Conservation (phyloP, 805 yeast species). For the Trichomonascus vanleenenianus region DNA sequence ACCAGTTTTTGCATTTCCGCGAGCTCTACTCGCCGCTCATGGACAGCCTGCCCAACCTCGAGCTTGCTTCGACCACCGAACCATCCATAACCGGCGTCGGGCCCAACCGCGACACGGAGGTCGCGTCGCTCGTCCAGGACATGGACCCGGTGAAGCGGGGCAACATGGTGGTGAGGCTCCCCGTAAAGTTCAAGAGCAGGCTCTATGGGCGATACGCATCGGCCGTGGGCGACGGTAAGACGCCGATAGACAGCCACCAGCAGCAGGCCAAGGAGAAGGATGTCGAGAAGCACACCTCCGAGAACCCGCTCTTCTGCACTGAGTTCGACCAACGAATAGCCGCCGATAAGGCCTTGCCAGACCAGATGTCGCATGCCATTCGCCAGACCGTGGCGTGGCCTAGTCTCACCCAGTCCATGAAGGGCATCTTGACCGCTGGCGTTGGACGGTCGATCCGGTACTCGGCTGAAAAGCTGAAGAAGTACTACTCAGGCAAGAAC, state of each 20-base stretch:
- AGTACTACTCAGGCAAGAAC: slow-evolving; percentile 18
- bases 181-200: slow-evolving; percentile 39
- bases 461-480: slow-evolving; percentile 60
- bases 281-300: not conserved
- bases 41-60: slow-evolving; percentile 33
- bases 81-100: no score
- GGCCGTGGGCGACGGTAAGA: not conserved
- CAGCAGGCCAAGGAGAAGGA: slow-evolving; percentile 4
- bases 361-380: slow-evolving; percentile 35
- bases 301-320: slow-evolving; percentile 17
- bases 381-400: slow-evolving; percentile 54
- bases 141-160: slow-evolving; percentile 34
- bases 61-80: slow-evolving; percentile 11
- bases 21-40: slow-evolving; percentile 65
- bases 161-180: slow-evolving; percentile 40
- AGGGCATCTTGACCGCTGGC: slow-evolving; percentile 89
- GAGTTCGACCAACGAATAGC: slow-evolving; percentile 39
- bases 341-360: slow-evolving; percentile 32
- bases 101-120: no score
- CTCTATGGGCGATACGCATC: slow-evolving; percentile 27
- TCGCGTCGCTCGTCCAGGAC: slow-evolving; percentile 28
- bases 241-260: slow-evolving; percentile 7
- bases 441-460: slow-evolving; percentile 58
- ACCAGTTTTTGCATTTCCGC: slow-evolving; percentile 64
- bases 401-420: slow-evolving; percentile 67